Percentiles rank a stretch among this genome's conserved stretches.
Evolutionary conservation across 1,139 yeast genomes (phyloP).

Genomic region (Fermentozyma sake): DNA sequence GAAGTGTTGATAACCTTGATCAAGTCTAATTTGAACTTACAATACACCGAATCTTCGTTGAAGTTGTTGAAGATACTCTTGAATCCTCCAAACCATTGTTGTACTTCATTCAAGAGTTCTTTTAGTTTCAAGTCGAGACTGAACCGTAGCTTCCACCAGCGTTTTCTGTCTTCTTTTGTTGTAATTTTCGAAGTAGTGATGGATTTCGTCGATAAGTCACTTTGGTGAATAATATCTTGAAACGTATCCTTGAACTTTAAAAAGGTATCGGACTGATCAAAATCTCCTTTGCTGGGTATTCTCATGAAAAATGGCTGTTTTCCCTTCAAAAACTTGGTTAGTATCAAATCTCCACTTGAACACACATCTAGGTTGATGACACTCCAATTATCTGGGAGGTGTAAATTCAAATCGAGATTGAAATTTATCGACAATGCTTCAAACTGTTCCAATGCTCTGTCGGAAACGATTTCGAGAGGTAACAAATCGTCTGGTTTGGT

Average conservation of each 20-base stretch:
- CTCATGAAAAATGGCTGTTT: constrained; percentile 46
- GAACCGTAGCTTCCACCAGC: constrained; percentile 78
- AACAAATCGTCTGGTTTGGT: constrained; percentile 10
- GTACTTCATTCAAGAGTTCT: constrained; percentile 54
- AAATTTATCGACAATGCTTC: constrained; percentile 8
- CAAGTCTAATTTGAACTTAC: constrained; percentile 35
- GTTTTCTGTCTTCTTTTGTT: constrained; percentile 58
- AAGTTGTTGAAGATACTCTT: constrained; percentile 49
- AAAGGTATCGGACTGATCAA: constrained; percentile 7
- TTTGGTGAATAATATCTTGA: constrained; percentile 48
- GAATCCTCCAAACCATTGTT: constrained; percentile 83
- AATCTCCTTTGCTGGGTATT: constrained; percentile 52
- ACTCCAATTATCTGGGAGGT: constrained; percentile 51
- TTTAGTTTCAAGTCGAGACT: constrained; percentile 55
- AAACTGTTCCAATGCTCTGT: not conserved
- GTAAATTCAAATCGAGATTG: constrained; percentile 14
- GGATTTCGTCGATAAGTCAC: constrained; percentile 56
- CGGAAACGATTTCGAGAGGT: constrained; percentile 6
- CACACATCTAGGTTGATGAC: constrained; percentile 64
- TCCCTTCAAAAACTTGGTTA: constrained; percentile 41
- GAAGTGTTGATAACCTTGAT: constrained; percentile 22
- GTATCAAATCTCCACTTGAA: constrained; percentile 49
- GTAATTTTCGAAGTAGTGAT: constrained; percentile 46
- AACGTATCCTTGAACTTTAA: constrained; percentile 26
- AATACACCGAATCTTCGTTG: constrained; percentile 21